Base-by-base conservation (phyloP, 495 filamentous ascomycete genomes). In the Apiosordaria backusii region DNA sequence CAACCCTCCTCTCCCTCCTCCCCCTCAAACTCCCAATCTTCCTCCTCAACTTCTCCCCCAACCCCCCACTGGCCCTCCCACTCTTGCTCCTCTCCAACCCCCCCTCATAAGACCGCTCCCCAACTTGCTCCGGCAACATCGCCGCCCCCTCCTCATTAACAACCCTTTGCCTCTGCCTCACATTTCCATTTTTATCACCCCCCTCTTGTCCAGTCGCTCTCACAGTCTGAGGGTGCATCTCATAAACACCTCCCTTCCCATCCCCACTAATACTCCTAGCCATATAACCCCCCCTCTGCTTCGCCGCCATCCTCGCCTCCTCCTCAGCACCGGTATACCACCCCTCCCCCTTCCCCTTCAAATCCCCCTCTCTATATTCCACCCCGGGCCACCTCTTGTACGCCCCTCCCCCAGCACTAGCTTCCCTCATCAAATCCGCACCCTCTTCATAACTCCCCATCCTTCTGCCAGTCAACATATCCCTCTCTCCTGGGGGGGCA, bases 391-490 rank as follows among this genome's bases (percentile, higher is more conserved):
- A 95, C 57, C 88, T 77, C 72, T 83, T 89, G 68, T 92, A 92
- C 0, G 83, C 72, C 1, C 85, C 87, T 19, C 87, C 88, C 0
- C 75, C 74, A 2, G 84, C 85, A 61, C 84, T 82, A 0, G 69
- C 64, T 65, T 96, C 92, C 19, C 87, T 82, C 88, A 91, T 92
- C 78, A 97, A 79, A 66, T 97, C 90, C 0, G 87, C 81, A 3
- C 93, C 95, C 72, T 99, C 95, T 70, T 92, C 81, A 71, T 99
- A 99, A 0, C 88, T 65, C 77, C 96, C 90, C 0, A 82, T 79
- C 35, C 86, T 82, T 0, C 93, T 93, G 25, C 85, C 83, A 7
- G 35, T 45, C 35, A 45, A 13, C 4, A 81, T 70, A 64, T 93
- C 92, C 1, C 72, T 78, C 65, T 81, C 75, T 3, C 94, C 92